phyloP scores from a whole-genome alignment of 345 rosid species.

The Boechera divaricarpa region DNA sequence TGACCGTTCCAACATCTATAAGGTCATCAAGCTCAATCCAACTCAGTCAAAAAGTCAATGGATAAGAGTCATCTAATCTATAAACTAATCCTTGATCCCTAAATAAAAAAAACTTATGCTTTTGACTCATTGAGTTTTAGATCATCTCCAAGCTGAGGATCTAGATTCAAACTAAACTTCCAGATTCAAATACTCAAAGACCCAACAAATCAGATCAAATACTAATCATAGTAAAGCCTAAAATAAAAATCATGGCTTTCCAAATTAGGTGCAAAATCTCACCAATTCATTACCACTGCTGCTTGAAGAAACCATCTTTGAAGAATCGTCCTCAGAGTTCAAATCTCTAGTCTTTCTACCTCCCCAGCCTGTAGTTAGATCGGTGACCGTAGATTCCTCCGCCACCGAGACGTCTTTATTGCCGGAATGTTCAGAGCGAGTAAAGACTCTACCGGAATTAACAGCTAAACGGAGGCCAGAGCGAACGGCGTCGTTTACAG shows the following conservation, averaged over 20 bases:
- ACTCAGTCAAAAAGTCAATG: slow-evolving; percentile 40
- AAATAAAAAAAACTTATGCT: slow-evolving; percentile 12
- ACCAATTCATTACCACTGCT: slow-evolving; percentile 83
- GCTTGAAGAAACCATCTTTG: slow-evolving; percentile 81
- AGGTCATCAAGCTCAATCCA: slow-evolving; percentile 24
- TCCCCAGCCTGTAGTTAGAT: slow-evolving; percentile 69
- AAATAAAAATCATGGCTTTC: neutral
- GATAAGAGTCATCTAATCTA: slow-evolving; percentile 25
- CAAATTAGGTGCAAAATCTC: slow-evolving; percentile 4
- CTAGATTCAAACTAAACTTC: slow-evolving; percentile 32
- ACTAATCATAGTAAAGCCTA: too few species aligned
- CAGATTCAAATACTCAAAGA: slow-evolving; percentile 28
- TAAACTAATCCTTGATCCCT: slow-evolving; percentile 32
- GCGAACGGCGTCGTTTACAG: slow-evolving; percentile 57
- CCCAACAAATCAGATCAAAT: neutral
- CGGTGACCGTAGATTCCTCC: slow-evolving; percentile 86
- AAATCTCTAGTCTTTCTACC: slow-evolving; percentile 69
- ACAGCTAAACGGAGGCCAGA: slow-evolving; percentile 63
- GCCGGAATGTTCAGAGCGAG: slow-evolving; percentile 45
- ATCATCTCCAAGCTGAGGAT: slow-evolving; percentile 20
- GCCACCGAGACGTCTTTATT: slow-evolving; percentile 60
- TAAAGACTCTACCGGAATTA: slow-evolving; percentile 46
- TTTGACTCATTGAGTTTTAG: slow-evolving; percentile 5
- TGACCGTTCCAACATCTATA: slow-evolving; percentile 18
- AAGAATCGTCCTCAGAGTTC: slow-evolving; percentile 75